Evolutionary conservation across 768 basidiomycete genomes (phyloP).

Genomic region (Boletus rubropictus): DNA sequence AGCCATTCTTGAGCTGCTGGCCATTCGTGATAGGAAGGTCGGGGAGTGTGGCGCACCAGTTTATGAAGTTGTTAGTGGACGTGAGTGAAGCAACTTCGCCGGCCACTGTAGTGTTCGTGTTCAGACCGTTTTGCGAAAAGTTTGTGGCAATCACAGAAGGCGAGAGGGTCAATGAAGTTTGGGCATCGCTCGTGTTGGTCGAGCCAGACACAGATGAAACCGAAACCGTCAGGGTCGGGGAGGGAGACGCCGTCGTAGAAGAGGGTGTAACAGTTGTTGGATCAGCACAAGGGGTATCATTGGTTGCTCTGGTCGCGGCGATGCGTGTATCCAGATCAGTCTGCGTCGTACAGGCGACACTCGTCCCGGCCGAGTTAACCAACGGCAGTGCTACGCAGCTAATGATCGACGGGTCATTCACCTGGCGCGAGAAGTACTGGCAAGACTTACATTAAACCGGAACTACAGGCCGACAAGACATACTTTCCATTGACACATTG

Average conservation of each 20-base stretch:
- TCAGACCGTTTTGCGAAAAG: constrained; percentile 50
- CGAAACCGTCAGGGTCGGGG: background rate
- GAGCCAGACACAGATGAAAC: constrained; percentile 7
- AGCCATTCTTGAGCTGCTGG: constrained; percentile 44
- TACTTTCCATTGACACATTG: constrained; percentile 49
- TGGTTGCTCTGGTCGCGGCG: constrained; percentile 30
- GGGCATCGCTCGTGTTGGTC: constrained; percentile 18
- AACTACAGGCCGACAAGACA: constrained; percentile 18
- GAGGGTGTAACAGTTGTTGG: constrained; percentile 13
- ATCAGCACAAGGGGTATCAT: constrained; percentile 20
- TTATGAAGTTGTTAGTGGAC: constrained; percentile 72
- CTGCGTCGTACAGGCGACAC: constrained; percentile 46
- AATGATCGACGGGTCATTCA: background rate
- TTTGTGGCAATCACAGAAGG: constrained; percentile 48
- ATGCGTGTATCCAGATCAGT: constrained; percentile 45
- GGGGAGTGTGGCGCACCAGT: constrained; percentile 49
- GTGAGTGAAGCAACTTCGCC: constrained; percentile 55
- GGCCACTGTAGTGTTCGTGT: constrained; percentile 21
- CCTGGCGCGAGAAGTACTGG: background rate
- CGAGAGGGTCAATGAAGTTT: constrained; percentile 35
- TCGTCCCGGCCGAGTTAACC: constrained; percentile 44
- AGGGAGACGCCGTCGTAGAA: constrained; percentile 1
- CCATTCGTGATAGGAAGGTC: constrained; percentile 56
- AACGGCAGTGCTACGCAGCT: constrained; percentile 43
- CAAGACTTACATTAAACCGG: constrained; percentile 17